A percentile compares a stretch with the other conserved stretches of the same genome.
Conservation (phyloP, 1,284 basidiomycete genomes). For the Gomphus sp. region DNA sequence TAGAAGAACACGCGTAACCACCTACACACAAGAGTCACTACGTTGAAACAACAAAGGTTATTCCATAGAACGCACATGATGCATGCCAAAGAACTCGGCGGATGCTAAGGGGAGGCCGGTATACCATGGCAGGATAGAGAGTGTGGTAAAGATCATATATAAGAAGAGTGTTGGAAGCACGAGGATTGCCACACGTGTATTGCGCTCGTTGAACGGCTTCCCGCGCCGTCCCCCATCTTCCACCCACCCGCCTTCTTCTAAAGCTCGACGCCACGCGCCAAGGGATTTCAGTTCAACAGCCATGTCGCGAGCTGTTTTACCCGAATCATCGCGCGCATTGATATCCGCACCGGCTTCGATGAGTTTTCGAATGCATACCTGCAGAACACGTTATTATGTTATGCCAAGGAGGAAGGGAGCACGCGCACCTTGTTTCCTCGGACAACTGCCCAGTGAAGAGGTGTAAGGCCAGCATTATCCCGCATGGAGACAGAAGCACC, state of each 20-base stretch:
- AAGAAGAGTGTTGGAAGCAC: conserved; percentile 71
- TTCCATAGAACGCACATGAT: conserved; percentile 55
- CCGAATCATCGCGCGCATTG: conserved; percentile 71
- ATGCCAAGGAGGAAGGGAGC: conserved; percentile 11
- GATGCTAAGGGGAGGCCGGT: conserved; percentile 74
- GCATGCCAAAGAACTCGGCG: conserved; percentile 86
- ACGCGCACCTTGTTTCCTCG: conserved; percentile 66
- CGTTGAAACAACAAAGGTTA: conserved; percentile 13
- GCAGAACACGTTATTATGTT: neutral
- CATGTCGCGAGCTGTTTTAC: conserved; percentile 91
- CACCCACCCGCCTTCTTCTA: conserved; percentile 78
- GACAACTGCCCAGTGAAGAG: conserved; percentile 98
- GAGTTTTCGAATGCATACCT: conserved; percentile 68
- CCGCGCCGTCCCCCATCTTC: conserved; percentile 65
- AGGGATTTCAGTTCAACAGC: conserved; percentile 87
- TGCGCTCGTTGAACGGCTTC: conserved; percentile 68
- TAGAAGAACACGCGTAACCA: conserved; percentile 75
- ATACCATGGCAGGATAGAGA: conserved; percentile 84
- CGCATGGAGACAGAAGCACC: conserved; percentile 71
- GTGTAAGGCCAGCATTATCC: conserved; percentile 81
- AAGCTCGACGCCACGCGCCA: conserved; percentile 78
- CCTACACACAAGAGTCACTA: conserved; percentile 28
- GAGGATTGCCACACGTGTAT: conserved; percentile 79
- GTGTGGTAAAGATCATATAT: conserved; percentile 75
- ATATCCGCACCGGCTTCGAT: conserved; percentile 83